Conservation (phyloP, 2,329 filamentous ascomycete species). For the Hymenoscyphus albidus region DNA sequence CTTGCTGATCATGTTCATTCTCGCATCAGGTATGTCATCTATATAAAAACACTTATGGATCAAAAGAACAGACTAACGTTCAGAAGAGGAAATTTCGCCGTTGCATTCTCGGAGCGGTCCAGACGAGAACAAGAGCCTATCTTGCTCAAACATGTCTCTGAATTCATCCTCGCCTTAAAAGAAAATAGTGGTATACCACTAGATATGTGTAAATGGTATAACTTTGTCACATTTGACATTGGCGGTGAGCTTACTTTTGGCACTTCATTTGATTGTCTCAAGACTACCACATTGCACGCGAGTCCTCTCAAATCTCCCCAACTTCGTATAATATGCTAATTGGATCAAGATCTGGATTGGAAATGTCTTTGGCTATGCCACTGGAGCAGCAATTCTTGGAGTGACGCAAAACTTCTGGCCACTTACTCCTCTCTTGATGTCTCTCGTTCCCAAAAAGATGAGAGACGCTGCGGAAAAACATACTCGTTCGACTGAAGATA, state of each 20-base stretch:
- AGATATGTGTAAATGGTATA: slow-evolving; percentile 16
- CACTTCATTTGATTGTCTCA: slow-evolving; percentile 40
- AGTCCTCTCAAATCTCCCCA: background rate
- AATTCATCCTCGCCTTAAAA: background rate
- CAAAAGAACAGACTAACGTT: background rate
- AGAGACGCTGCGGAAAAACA: background rate
- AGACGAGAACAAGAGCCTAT: slow-evolving; percentile 1
- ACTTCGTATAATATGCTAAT: background rate
- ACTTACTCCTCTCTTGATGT: slow-evolving; percentile 1
- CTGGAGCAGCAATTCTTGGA: slow-evolving; percentile 20
- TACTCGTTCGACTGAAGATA: slow-evolving; percentile 21
- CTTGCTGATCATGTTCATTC: background rate
- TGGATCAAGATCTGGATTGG: slow-evolving; percentile 29
- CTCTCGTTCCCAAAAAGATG: slow-evolving; percentile 3
- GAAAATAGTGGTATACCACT: background rate
- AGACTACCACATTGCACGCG: slow-evolving; percentile 22
- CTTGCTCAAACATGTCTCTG: background rate
- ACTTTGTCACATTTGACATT: slow-evolving; percentile 38
- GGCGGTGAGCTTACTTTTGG: slow-evolving; percentile 42
- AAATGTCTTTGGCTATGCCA: slow-evolving; percentile 27
- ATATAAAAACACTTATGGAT: background rate
- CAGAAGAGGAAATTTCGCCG: background rate
- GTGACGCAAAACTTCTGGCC: slow-evolving; percentile 5
- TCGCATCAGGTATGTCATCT: slow-evolving; percentile 4
- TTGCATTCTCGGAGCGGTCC: background rate